These are phyloP conservation scores for Phytopythium boreale DNA, from an alignment of 352 stramenopile genomes.

Conservation along the genomic window DNA sequence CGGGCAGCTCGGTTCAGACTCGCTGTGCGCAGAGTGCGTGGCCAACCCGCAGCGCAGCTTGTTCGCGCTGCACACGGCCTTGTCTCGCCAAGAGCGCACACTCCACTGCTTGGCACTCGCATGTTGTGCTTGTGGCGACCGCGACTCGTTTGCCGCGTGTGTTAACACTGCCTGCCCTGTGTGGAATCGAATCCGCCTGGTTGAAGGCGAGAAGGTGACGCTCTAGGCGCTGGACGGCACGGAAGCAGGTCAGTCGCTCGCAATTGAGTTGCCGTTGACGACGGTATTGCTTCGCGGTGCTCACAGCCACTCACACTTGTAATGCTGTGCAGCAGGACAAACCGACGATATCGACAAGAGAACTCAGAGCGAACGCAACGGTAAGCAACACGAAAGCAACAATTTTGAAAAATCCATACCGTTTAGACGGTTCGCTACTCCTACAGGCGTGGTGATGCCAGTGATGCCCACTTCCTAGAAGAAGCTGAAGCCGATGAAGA, in stretches of 20 bases:
- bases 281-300: neutral
- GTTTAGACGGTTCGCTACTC: slow-evolving; percentile 1
- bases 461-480: neutral
- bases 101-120: slow-evolving; percentile 31
- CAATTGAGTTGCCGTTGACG: neutral
- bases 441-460: neutral
- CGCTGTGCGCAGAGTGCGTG: slow-evolving; percentile 51
- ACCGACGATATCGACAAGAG: neutral
- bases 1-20: slow-evolving; percentile 48
- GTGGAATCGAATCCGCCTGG: slow-evolving; percentile 61
- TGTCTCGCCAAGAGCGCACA: slow-evolving; percentile 36
- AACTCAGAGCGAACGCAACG: neutral
- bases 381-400: neutral
- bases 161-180: slow-evolving; percentile 55
- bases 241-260: neutral
- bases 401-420: slow-evolving; percentile 6
- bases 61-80: slow-evolving; percentile 49
- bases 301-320: neutral
- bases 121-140: slow-evolving; percentile 52
- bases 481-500: neutral
- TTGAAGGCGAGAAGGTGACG: slow-evolving; percentile 32
- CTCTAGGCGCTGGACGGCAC: slow-evolving; percentile 12
- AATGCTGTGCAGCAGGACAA: neutral
- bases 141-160: slow-evolving; percentile 42
- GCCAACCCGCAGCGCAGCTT: slow-evolving; percentile 62